A percentile compares a stretch with the other conserved stretches of the same genome.
phyloP scores from a whole-genome alignment of 2,329 filamentous ascomycete species.

The Fusarium devonianum region DNA sequence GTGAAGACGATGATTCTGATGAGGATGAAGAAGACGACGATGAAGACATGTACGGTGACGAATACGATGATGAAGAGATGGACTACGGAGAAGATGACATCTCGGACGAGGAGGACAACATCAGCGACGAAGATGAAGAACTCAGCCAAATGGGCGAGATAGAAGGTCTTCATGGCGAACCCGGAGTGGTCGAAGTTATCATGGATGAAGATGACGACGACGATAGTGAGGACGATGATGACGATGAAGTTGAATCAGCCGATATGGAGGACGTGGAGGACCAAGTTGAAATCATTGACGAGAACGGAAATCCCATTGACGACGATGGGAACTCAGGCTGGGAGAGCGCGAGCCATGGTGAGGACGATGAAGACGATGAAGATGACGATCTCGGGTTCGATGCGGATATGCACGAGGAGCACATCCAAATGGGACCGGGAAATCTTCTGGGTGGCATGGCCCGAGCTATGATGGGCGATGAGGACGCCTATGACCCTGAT shows the following conservation, averaged over 20 bases:
- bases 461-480: slow-evolving; percentile 61
- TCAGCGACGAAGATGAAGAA: slow-evolving; percentile 89
- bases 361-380: slow-evolving; percentile 61
- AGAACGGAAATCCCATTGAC: slow-evolving; percentile 65
- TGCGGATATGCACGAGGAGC: slow-evolving; percentile 61
- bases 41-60: slow-evolving; percentile 92
- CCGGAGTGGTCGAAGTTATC: slow-evolving; percentile 75
- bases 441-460: slow-evolving; percentile 62
- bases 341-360: slow-evolving; percentile 67
- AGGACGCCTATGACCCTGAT: slow-evolving; percentile 61
- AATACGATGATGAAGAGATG: slow-evolving; percentile 91
- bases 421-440: slow-evolving; percentile 55
- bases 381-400: slow-evolving; percentile 64
- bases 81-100: slow-evolving; percentile 85
- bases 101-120: slow-evolving; percentile 82
- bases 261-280: slow-evolving; percentile 63
- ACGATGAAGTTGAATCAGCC: slow-evolving; percentile 52
- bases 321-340: slow-evolving; percentile 68
- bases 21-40: slow-evolving; percentile 77
- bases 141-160: slow-evolving; percentile 85
- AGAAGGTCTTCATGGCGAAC: slow-evolving; percentile 73
- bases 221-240: slow-evolving; percentile 66
- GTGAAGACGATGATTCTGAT: slow-evolving; percentile 82
- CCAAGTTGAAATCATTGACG: slow-evolving; percentile 66
- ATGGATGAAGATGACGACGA: slow-evolving; percentile 77